Evolutionary conservation across 169 alveolate genomes (phyloP).

Genomic region (Theileria sp.): DNA sequence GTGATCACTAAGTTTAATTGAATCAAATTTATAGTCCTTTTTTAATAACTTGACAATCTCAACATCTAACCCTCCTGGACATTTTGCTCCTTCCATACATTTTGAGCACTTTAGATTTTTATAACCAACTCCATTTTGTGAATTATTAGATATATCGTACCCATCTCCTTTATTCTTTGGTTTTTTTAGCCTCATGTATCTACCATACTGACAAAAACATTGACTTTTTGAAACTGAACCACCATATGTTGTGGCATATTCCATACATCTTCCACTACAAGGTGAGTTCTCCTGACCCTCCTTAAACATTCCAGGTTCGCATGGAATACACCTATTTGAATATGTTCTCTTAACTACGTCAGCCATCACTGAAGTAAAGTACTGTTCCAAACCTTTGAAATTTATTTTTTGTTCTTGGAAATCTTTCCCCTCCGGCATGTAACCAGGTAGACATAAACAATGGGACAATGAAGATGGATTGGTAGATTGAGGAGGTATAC

Average conservation of each 20-base stretch:
- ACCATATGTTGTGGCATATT: constrained; percentile 73
- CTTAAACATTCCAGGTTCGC: constrained; percentile 76
- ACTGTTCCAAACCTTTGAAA: constrained; percentile 1
- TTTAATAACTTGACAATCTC: constrained; percentile 58
- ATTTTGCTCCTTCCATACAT: constrained; percentile 71
- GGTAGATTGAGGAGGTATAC: constrained; percentile 67
- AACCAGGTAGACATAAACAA: constrained; percentile 75
- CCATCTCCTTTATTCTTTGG: constrained; percentile 1
- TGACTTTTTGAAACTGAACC: constrained; percentile 75
- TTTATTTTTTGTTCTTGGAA: background rate
- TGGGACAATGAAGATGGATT: constrained; percentile 66
- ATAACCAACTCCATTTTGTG: background rate
- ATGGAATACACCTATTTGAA: constrained; percentile 55
- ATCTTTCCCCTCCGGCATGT: constrained; percentile 30
- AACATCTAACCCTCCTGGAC: constrained; percentile 73
- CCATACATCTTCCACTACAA: constrained; percentile 78
- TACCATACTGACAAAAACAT: constrained; percentile 74
- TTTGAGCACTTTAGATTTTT: constrained; percentile 60
- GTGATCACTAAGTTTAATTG: constrained; percentile 45
- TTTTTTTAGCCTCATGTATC: constrained; percentile 66
- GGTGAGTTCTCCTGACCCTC: constrained; percentile 77
- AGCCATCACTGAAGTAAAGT: constrained; percentile 5
- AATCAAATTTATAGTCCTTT: constrained; percentile 40
- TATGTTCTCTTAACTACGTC: background rate
- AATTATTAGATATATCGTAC: background rate